A percentile compares a stretch with the other conserved stretches of the same genome.
These are phyloP conservation scores for Diutina rugosa DNA, from an alignment of 1,139 yeast species.

Conservation along the genomic window DNA sequence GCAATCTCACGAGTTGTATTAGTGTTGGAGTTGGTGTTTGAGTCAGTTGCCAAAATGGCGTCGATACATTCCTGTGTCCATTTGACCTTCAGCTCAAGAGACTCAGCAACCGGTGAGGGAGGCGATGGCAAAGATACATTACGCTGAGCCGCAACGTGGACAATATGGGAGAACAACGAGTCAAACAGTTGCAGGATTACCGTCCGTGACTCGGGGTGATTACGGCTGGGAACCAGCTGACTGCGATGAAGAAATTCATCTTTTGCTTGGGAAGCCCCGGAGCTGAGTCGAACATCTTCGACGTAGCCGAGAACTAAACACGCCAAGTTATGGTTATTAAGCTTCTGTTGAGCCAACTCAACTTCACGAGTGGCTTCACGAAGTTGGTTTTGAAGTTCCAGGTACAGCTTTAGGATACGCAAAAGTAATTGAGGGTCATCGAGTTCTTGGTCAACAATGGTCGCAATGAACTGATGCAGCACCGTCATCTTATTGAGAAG, in stretches of 20 bases:
- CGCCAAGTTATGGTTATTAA: conserved; percentile 29
- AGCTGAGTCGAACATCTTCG: conserved; percentile 19
- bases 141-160: conserved; percentile 40
- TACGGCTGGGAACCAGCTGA: neutral
- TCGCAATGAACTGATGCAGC: conserved; percentile 21
- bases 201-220: neutral
- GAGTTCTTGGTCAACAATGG: conserved; percentile 10
- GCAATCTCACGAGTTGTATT: conserved; percentile 6
- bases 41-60: conserved; percentile 12
- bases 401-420: conserved; percentile 22
- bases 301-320: conserved; percentile 33
- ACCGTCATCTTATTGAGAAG: conserved; percentile 19
- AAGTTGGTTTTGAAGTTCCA: conserved; percentile 20
- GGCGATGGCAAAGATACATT: conserved; percentile 36
- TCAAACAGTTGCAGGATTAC: conserved; percentile 16
- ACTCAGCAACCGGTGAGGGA: conserved; percentile 19
- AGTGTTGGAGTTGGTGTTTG: neutral
- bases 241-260: neutral
- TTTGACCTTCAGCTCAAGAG: conserved; percentile 6
- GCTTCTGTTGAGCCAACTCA: conserved; percentile 14
- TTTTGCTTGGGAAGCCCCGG: neutral
- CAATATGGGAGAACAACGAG: conserved; percentile 37
- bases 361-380: conserved; percentile 17
- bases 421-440: conserved; percentile 17
- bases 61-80: conserved; percentile 49